Percentiles rank a stretch among this genome's conserved stretches.
phyloP scores from a whole-genome alignment of 768 basidiomycete species.

The Xerocomellus intermedius region DNA sequence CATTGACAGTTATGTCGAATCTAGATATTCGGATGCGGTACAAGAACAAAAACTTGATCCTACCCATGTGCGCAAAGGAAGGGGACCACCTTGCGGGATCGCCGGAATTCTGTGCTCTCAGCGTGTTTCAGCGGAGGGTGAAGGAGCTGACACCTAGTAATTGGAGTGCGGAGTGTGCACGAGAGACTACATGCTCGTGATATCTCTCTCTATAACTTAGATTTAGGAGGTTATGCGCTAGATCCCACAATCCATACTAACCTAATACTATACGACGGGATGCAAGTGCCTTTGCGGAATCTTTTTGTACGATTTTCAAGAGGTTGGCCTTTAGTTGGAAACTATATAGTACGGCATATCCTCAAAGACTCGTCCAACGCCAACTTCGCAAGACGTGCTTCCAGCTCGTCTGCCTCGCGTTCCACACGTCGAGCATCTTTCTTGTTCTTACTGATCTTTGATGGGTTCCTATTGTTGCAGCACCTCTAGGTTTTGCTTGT shows the following conservation, averaged over 20 bases:
- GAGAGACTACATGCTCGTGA: slow-evolving; percentile 12
- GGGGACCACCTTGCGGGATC: slow-evolving; percentile 67
- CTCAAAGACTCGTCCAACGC: no score
- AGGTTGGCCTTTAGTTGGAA: no score
- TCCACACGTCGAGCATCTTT: slow-evolving; percentile 88
- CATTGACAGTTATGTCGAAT: not conserved
- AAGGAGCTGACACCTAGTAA: slow-evolving; percentile 62
- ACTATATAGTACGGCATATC: no score
- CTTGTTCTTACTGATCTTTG: slow-evolving; percentile 98
- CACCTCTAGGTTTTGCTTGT: slow-evolving; percentile 98
- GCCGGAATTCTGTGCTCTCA: slow-evolving; percentile 72
- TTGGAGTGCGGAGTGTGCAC: slow-evolving; percentile 65
- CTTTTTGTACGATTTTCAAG: no score
- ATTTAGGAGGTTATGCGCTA: not conserved
- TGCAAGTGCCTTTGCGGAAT: no score
- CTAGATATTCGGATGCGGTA: slow-evolving; percentile 74
- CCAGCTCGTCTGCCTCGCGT: slow-evolving; percentile 76
- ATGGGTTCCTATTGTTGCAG: slow-evolving; percentile 99
- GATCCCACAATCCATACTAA: not conserved
- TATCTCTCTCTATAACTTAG: not conserved
- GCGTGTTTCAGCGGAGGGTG: slow-evolving; percentile 60
- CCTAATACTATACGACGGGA: no score
- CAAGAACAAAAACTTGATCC: slow-evolving; percentile 60
- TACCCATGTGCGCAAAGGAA: slow-evolving; percentile 63
- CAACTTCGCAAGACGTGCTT: slow-evolving; percentile 63